Percentiles rank a stretch among this genome's conserved stretches.
Evolutionary conservation across 768 basidiomycete species (phyloP).

Genomic region (Flagelloscypha sp.): DNA sequence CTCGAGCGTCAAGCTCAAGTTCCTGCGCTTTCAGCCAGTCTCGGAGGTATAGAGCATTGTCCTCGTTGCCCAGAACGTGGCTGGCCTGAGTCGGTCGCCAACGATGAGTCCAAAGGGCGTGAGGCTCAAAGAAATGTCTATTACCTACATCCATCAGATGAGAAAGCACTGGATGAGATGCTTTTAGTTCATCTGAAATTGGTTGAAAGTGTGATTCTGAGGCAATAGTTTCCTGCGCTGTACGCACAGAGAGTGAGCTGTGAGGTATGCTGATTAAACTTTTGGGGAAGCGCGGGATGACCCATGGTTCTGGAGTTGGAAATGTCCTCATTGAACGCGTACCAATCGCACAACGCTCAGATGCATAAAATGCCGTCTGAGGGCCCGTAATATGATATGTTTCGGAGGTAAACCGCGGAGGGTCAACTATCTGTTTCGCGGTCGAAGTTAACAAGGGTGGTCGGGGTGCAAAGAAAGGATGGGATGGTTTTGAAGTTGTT

Average conservation of each 20-base stretch:
- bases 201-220: slow-evolving; percentile 12
- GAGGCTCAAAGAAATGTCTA: slow-evolving; percentile 11
- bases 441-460: no score
- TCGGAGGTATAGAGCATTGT: slow-evolving; percentile 58
- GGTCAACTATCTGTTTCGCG: no score
- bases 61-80: slow-evolving; percentile 74
- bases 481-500: slow-evolving; percentile 24
- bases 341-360: no score
- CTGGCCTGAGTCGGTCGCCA: slow-evolving; percentile 69
- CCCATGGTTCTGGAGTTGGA: no score
- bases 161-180: slow-evolving; percentile 43
- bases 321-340: no score
- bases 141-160: slow-evolving; percentile 22
- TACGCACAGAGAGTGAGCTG: neutral
- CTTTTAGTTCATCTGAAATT: slow-evolving; percentile 25
- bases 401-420: no score
- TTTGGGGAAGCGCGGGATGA: no score
- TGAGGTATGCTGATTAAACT: no score
- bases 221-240: neutral
- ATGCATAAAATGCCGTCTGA: no score
- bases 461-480: slow-evolving; percentile 39
- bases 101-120: slow-evolving; percentile 60
- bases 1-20: slow-evolving; percentile 35
- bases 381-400: no score
- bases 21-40: slow-evolving; percentile 74